Base-by-base conservation (phyloP, 2,329 filamentous ascomycete genomes). In the Fusarium sp. region DNA sequence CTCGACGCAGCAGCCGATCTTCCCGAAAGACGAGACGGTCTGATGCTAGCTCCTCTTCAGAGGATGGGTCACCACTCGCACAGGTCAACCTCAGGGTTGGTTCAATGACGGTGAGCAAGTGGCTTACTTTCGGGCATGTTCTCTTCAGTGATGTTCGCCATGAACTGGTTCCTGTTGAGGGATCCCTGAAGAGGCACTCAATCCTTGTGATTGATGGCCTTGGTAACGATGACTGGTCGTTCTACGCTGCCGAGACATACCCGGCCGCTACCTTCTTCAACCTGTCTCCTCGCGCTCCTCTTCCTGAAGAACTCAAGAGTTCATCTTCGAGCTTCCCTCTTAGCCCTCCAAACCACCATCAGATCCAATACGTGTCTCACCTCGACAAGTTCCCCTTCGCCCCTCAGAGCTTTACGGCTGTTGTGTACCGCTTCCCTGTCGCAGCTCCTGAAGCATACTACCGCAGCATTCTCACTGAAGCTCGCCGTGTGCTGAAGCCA, bases 151-250 rank as follows among this genome's bases (percentile, higher is more conserved):
- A 94, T 16, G 90, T 93, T 9, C 89, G 94, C 32, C 91, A 94
- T 50, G 91, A 94, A 73, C 86, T 95, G 28, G 83, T 87, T 1
- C 86, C 83, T 78, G 82, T 77, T 9, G 78, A 79, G 25, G 72
- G 78, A 10, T 76, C 77, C 1, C 63, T 77, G 25, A 75, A 87
- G 83, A 88, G 83, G 61, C 92, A 85, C 64, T 91, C 89, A 1
- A 90, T 96, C 32, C 86, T 96, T 7, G 92, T 96, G 23, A 88
- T 96, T 64, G 94, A 96, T 82, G 94, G 94, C 9, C 90, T 96
- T 35, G 94, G 94, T n/a, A 95, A 95, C 78, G 91, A 93, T 74
- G 94, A 96, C 79, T 96, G 94, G 94, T 95, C 93, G 0, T 95
- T 94, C 80, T 96, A 95, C 75, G 93, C 93, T 25, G 93, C 94